phyloP scores from a whole-genome alignment of 257 asterid genomes.

The Jasminum sambac region DNA sequence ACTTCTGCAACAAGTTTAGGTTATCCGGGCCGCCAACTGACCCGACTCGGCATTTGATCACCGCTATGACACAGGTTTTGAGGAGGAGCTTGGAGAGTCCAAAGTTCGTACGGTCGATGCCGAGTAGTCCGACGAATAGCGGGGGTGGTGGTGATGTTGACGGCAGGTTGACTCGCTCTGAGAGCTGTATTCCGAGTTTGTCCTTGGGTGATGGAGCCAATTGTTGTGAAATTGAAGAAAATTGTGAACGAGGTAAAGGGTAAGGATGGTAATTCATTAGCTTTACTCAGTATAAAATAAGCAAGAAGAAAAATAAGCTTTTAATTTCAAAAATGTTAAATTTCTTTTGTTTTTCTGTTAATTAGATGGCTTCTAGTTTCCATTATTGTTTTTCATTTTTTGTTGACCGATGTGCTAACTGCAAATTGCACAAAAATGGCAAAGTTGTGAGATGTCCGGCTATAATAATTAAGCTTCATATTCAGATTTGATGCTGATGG shows the following conservation, averaged over 20 bases:
- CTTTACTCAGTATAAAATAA: not conserved
- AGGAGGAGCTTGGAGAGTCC: slow-evolving; percentile 54
- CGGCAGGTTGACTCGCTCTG: slow-evolving; percentile 40
- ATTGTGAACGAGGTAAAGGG: slow-evolving; percentile 17
- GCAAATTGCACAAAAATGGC: not conserved
- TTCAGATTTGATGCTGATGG: not conserved
- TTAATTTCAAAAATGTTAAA: too few relatives aligned
- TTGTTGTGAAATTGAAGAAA: slow-evolving; percentile 32
- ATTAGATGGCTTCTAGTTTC: too few relatives aligned
- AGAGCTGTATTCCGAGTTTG: slow-evolving; percentile 55
- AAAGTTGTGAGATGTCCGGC: not conserved
- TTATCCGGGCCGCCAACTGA: slow-evolving; percentile 63
- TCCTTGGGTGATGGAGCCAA: slow-evolving; percentile 37
- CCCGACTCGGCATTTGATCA: slow-evolving; percentile 52
- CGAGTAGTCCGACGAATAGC: slow-evolving; percentile 38
- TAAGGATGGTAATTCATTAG: not conserved
- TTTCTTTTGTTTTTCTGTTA: too few relatives aligned
- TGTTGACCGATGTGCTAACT: too few relatives aligned
- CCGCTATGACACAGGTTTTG: slow-evolving; percentile 64
- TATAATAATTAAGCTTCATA: slow-evolving; percentile 1
- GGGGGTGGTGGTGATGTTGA: slow-evolving; percentile 7
- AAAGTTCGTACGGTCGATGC: slow-evolving; percentile 40
- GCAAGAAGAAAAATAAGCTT: not conserved
- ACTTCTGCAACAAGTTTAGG: slow-evolving; percentile 63
- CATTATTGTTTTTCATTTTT: too few relatives aligned